Evolutionary conservation across 257 asterid species (phyloP).

Genomic region (Gynochthodes officinalis): DNA sequence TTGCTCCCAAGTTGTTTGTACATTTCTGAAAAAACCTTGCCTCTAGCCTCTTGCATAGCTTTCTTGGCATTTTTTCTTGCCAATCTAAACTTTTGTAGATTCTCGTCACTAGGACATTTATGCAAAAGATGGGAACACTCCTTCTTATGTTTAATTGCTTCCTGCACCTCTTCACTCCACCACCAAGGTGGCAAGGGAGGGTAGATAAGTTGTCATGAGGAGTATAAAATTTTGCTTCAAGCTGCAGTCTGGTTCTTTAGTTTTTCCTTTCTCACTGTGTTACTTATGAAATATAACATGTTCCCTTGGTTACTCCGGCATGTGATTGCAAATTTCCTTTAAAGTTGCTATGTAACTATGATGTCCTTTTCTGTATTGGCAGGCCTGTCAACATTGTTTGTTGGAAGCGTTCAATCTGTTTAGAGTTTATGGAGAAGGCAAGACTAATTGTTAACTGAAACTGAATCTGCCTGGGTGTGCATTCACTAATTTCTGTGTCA

Average conservation of each 20-base stretch:
- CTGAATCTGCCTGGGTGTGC: neutral
- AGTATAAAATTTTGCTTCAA: neutral
- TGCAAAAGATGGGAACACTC: no score
- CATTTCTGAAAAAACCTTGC: no score
- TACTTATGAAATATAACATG: neutral
- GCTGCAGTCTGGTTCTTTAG: neutral
- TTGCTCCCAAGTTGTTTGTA: no score
- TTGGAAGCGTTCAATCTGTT: constrained; percentile 96
- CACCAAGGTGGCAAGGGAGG: neutral
- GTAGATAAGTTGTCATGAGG: neutral
- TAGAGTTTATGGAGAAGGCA: constrained; percentile 97
- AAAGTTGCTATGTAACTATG: neutral
- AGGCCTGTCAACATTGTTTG: constrained; percentile 97
- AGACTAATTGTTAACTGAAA: constrained; percentile 1
- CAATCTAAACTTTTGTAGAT: no score
- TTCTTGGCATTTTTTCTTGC: no score
- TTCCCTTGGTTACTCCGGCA: neutral
- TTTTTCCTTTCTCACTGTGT: neutral
- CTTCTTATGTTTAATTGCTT: no score
- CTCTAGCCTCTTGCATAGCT: no score
- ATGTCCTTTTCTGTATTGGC: constrained; percentile 23
- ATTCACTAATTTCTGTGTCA: neutral
- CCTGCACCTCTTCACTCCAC: no score
- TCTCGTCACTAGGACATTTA: no score
- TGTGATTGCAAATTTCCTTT: neutral